These are phyloP conservation scores for Ananas comosus DNA, from an alignment of 176 grass and related monocot genomes.

Conservation along the genomic window DNA sequence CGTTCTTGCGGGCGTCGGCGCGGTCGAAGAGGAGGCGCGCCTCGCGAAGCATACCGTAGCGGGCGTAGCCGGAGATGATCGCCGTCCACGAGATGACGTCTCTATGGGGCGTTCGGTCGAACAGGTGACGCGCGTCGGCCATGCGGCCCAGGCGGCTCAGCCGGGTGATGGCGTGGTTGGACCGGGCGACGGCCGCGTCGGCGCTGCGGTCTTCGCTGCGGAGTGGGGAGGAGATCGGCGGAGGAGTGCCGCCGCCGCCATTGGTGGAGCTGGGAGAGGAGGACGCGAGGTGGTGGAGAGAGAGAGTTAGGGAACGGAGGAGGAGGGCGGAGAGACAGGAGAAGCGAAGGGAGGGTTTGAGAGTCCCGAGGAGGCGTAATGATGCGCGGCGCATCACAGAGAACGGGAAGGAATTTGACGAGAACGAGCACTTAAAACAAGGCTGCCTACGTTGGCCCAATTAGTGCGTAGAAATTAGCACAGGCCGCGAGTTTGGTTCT, in stretches of 20 bases:
- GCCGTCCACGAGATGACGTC: constrained; percentile 26
- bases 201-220: background rate
- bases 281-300: background rate
- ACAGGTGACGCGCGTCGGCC: constrained; percentile 12
- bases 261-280: background rate
- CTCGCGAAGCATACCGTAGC: constrained; percentile 20
- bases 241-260: background rate
- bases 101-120: constrained; percentile 15
- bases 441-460: too few relatives aligned
- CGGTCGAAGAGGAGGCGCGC: constrained; percentile 14
- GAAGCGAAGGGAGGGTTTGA: background rate
- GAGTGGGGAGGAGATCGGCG: background rate
- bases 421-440: too few relatives aligned
- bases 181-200: constrained; percentile 2
- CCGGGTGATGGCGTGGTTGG: constrained; percentile 8
- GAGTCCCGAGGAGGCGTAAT: background rate
- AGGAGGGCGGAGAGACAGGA: background rate
- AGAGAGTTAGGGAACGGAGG: background rate
- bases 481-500: too few relatives aligned
- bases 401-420: too few relatives aligned
- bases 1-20: constrained; percentile 18
- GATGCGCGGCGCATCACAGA: too few relatives aligned
- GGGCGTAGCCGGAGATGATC: constrained; percentile 14
- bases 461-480: too few relatives aligned
- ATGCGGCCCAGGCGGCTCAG: constrained; percentile 11